Base-by-base conservation (phyloP, 768 basidiomycete species). In the Psilocybe cubensis region DNA sequence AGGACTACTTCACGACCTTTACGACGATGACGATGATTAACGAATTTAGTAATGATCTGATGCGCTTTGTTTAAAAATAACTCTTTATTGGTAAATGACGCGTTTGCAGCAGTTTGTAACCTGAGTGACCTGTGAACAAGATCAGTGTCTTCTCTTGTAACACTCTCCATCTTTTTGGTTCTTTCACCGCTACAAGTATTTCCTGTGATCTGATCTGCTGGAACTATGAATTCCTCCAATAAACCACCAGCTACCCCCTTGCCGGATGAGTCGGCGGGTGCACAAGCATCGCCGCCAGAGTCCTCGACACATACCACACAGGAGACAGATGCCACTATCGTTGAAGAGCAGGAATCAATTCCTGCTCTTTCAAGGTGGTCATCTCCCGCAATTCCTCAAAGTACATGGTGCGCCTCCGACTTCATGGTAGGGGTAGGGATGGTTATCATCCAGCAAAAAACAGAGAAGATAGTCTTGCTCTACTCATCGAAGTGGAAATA, bases 391-490 rank as follows among this genome's bases (percentile, higher is more conserved):
- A 73, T 86, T 1, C 74, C 75, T 0, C 63, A 80, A 57, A 75
- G 80, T 59, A 66, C 67, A 1, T 88, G 79, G 80, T 74, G 74
- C 45, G 74, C 79, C 2, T 29, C 67, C 11, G 81, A 86, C 67
- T 84, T 88, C 64, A 67, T 83, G 70, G 72, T 87, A 2, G 84
- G 84, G 2, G 83, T 80, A 3, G 86, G 85, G 17, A 83, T 86
- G 83, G 81, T 86, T 17, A 75, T 89, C 45, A 74, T 89, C 23
- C 86, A 88, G 62, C 79, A 80, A n/a, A 74, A 77, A 2, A 83
- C 83, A 0, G 67, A 74, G 9, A 82, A 81, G 61, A 63, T 88
- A 23, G 82, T 87, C 10, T 59, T 88, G 4, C 62, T 88, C 0
- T 70, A 77, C 48, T 82, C 85, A 53, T 65, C 58, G 0, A 42